Conservation (phyloP, 305 asterid species). For the Fraxinus velutina region DNA sequence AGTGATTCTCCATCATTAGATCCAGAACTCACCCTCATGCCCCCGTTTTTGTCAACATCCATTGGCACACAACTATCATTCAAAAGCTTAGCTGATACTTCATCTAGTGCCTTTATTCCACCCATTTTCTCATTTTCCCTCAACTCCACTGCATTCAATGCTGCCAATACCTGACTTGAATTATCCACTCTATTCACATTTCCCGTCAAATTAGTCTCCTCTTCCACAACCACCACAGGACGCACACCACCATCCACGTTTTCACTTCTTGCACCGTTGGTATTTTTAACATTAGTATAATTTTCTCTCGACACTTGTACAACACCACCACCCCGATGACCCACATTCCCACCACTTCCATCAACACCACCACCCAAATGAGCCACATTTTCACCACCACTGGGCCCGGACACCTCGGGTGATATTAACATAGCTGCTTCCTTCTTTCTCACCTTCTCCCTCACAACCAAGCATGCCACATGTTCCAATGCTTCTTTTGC, state of each 20-base stretch:
- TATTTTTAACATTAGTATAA: slow-evolving; percentile 19
- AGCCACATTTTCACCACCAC: slow-evolving; percentile 12
- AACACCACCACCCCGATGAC: neutral
- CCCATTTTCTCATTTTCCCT: slow-evolving; percentile 36
- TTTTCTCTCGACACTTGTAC: slow-evolving; percentile 19
- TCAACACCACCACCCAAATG: neutral
- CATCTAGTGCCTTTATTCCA: slow-evolving; percentile 18
- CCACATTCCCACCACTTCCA: slow-evolving; percentile 11
- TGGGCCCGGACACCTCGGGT: neutral
- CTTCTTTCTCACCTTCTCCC: slow-evolving; percentile 51
- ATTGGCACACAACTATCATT: slow-evolving; percentile 29
- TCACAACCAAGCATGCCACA: slow-evolving; percentile 43
- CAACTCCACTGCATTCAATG: slow-evolving; percentile 61
- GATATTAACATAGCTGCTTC: slow-evolving; percentile 10
- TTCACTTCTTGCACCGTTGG: slow-evolving; percentile 24
- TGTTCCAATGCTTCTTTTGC: slow-evolving; percentile 71
- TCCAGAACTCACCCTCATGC: slow-evolving; percentile 16
- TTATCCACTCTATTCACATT: slow-evolving; percentile 35
- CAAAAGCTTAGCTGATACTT: slow-evolving; percentile 11
- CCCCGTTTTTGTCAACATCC: slow-evolving; percentile 41
- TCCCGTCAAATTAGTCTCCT: slow-evolving; percentile 8
- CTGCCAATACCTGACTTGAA: slow-evolving; percentile 50
- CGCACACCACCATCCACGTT: slow-evolving; percentile 19
- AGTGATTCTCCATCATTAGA: slow-evolving; percentile 10
- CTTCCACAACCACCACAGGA: slow-evolving; percentile 26